These are phyloP conservation scores for Picea sitchensis DNA, from an alignment of 75 land plant genomes.

Conservation along the genomic window DNA sequence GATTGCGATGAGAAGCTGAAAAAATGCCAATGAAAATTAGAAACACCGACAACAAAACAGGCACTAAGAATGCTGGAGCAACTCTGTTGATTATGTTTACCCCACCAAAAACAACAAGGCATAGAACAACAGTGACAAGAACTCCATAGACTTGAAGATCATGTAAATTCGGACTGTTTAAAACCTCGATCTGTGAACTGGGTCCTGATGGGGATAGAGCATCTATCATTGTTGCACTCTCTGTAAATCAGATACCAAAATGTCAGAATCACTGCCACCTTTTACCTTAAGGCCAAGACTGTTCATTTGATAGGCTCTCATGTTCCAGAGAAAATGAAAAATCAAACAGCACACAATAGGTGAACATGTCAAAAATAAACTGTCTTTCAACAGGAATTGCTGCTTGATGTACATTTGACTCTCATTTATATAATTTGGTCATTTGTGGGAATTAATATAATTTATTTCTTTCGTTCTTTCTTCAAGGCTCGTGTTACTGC, in stretches of 20 bases:
- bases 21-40: conserved; percentile 85
- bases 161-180: conserved; percentile 72
- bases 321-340: too few species aligned
- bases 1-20: conserved; percentile 49
- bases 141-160: conserved; percentile 95
- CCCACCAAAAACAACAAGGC: conserved; percentile 94
- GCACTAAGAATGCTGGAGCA: conserved; percentile 91
- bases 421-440: too few species aligned
- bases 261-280: neutral
- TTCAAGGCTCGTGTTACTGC: too few species aligned
- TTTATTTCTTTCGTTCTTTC: too few species aligned
- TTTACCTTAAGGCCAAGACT: too few species aligned
- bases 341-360: too few species aligned
- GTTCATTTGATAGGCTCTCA: too few species aligned
- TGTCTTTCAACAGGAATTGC: too few species aligned
- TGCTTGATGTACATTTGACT: too few species aligned
- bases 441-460: too few species aligned
- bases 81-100: conserved; percentile 94
- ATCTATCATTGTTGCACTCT: conserved; percentile 38
- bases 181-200: conserved; percentile 30
- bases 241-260: conserved; percentile 19
- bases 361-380: too few species aligned
- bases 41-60: conserved; percentile 73
- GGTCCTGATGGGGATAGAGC: conserved; percentile 42
- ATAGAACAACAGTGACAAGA: conserved; percentile 78